A percentile compares a stretch with the other conserved stretches of the same genome.
phyloP scores from a whole-genome alignment of 345 rosid genomes.

The Clausena lansium region DNA sequence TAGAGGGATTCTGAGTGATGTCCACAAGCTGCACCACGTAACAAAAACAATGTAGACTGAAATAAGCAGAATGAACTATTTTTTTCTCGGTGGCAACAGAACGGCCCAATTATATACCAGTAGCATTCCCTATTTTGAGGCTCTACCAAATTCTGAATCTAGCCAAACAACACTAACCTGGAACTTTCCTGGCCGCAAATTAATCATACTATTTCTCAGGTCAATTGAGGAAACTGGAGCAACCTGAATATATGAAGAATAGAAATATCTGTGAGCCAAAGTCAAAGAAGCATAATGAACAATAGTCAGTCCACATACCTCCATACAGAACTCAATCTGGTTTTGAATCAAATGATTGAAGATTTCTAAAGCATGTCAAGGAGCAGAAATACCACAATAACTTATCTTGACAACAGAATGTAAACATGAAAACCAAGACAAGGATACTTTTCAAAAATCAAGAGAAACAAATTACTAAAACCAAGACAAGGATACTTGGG shows the following conservation, averaged over 20 bases:
- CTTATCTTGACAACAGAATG: neutral
- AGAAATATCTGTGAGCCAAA: neutral
- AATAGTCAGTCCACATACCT: slow-evolving; percentile 38
- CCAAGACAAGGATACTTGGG: slow-evolving; percentile 50
- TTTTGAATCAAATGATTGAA: slow-evolving; percentile 47
- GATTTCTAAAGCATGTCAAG: slow-evolving; percentile 50
- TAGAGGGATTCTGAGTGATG: slow-evolving; percentile 27
- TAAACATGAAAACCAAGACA: neutral
- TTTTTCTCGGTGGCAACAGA: neutral
- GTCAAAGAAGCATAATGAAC: slow-evolving; percentile 3
- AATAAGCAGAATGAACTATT: neutral
- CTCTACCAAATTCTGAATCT: neutral
- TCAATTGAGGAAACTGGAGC: slow-evolving; percentile 23
- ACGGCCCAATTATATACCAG: neutral
- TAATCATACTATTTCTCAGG: slow-evolving; percentile 12
- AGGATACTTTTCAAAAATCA: neutral
- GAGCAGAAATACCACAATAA: slow-evolving; percentile 17
- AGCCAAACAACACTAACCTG: slow-evolving; percentile 30
- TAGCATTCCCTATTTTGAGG: neutral
- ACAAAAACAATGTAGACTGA: slow-evolving; percentile 17
- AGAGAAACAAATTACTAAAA: slow-evolving; percentile 13
- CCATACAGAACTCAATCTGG: slow-evolving; percentile 51
- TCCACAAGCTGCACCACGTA: slow-evolving; percentile 40
- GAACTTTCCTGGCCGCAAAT: slow-evolving; percentile 27
- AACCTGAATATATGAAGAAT: slow-evolving; percentile 33